Base-by-base conservation (phyloP, 345 rosid species). In the Gossypium thurberi region DNA sequence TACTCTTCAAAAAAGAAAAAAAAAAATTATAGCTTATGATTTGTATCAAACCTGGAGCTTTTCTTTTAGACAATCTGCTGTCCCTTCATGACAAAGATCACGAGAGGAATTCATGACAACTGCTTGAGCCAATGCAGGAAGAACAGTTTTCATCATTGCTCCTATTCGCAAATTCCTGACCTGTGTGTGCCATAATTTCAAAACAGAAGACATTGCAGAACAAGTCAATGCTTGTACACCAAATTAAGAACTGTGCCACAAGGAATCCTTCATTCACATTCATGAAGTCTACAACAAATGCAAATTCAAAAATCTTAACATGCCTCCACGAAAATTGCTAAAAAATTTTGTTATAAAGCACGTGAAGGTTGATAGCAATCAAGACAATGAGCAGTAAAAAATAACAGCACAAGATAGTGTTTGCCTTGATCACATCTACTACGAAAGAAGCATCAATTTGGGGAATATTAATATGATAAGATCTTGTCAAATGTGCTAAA, bases 71-170 rank as follows among this genome's bases (percentile, higher is more conserved):
- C 55, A 80, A 67, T 85, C 86, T 44, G 80, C 46, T 47, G 53
- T 73, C 65, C 76, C 86, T 81, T 80, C 88, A 50, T 74, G 69
- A 59, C 69, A 67, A 62, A 76, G 78, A 42, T 61, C 69, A 70
- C 59, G 50, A 71, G 74, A 81, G 25, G 85, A 87, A 88, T 91
- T 83, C 87, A 87, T 80, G 21, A 84, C 90, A 51, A 93, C 75
- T 65, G 97, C 97, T 81, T 86, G 90, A 74, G 97, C 98, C 58
- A 93, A 71, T 72, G 98, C 96, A 75, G 98, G 98, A 52, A 93
- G 85, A 78, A 93, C 72, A 55, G 97, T 90, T 81, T 85, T 88
- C 88, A 93, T 85, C 98, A 91, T 86, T 74, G 98, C 98, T 67
- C 96, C 97, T 84, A 91, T 93, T 70, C 97, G 85, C 72, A 93